A percentile compares a stretch with the other conserved stretches of the same genome.
Conservation (phyloP, 2,329 filamentous ascomycete species). For the Cercospora sp. region DNA sequence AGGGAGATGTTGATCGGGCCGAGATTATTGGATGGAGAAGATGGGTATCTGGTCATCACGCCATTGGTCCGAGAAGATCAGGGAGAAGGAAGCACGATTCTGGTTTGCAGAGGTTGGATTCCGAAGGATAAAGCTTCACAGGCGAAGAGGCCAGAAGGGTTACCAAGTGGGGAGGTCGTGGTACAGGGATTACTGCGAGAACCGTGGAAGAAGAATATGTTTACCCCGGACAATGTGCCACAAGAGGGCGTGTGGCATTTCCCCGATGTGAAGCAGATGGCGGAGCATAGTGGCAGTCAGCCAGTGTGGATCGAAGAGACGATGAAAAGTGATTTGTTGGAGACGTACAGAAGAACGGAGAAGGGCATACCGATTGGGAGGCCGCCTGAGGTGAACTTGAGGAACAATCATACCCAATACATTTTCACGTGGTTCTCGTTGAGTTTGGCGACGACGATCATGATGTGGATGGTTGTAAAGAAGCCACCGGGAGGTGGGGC, state of each 20-base stretch:
- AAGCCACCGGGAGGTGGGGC: slow-evolving; percentile 62
- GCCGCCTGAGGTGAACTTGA: slow-evolving; percentile 82
- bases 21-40: slow-evolving; percentile 80
- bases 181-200: slow-evolving; percentile 83
- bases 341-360: slow-evolving; percentile 70
- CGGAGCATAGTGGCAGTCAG: slow-evolving; percentile 74
- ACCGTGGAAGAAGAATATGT: slow-evolving; percentile 97
- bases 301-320: slow-evolving; percentile 95
- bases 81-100: slow-evolving; percentile 57
- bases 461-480: slow-evolving; percentile 94
- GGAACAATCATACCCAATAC: slow-evolving; percentile 97
- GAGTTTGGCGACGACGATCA: slow-evolving; percentile 77
- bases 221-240: slow-evolving; percentile 87
- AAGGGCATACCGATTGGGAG: slow-evolving; percentile 88
- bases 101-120: slow-evolving; percentile 93
- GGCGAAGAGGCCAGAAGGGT: slow-evolving; percentile 59
- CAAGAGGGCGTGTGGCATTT: slow-evolving; percentile 89
- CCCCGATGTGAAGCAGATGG: slow-evolving; percentile 91
- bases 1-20: slow-evolving; percentile 96
- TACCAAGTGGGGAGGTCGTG: slow-evolving; percentile 70
- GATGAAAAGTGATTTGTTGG: slow-evolving; percentile 80
- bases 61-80: slow-evolving; percentile 72
- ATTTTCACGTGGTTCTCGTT: slow-evolving; percentile 97
- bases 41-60: slow-evolving; percentile 89
- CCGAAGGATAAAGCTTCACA: slow-evolving; percentile 70